phyloP scores from a whole-genome alignment of 1,284 basidiomycete species.

The Ustilago esculenta region DNA sequence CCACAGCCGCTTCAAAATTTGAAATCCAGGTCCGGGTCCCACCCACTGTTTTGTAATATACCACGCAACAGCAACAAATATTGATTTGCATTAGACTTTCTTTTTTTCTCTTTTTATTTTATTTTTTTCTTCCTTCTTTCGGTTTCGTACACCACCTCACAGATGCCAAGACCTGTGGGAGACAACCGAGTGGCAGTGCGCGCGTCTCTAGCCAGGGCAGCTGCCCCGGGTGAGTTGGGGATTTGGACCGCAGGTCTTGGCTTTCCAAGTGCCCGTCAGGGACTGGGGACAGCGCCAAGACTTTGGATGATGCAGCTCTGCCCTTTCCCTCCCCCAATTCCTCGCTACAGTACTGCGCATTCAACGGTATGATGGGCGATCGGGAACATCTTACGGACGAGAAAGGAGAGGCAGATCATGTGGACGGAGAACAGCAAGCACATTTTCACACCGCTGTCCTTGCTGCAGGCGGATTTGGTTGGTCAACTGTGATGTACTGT shows the following conservation, averaged over 20 bases:
- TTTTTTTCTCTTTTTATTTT: too few relatives aligned
- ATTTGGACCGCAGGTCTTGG: conserved; percentile 36
- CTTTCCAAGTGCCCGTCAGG: conserved; percentile 5
- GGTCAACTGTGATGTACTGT: too few relatives aligned
- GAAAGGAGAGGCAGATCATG: neutral
- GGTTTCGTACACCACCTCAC: neutral
- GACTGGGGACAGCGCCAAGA: conserved; percentile 25
- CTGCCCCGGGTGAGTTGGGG: too few relatives aligned
- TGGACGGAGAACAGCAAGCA: too few relatives aligned
- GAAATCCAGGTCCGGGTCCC: neutral
- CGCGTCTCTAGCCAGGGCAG: too few relatives aligned
- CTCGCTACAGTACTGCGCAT: neutral
- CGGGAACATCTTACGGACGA: conserved; percentile 9
- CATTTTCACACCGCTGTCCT: too few relatives aligned
- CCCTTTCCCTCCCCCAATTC: neutral
- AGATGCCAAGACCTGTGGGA: conserved; percentile 8
- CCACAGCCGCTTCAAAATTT: neutral
- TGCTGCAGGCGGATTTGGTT: too few relatives aligned
- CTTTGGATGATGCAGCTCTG: conserved; percentile 10
- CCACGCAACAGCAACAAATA: too few relatives aligned
- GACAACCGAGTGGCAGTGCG: too few relatives aligned
- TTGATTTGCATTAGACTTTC: too few relatives aligned
- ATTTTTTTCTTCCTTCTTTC: too few relatives aligned
- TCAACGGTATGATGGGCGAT: neutral
- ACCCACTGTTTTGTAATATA: too few relatives aligned